Percentiles rank a stretch among this genome's conserved stretches.
Conservation (phyloP, 2,329 filamentous ascomycete genomes). For the Fusarium tupiense region DNA sequence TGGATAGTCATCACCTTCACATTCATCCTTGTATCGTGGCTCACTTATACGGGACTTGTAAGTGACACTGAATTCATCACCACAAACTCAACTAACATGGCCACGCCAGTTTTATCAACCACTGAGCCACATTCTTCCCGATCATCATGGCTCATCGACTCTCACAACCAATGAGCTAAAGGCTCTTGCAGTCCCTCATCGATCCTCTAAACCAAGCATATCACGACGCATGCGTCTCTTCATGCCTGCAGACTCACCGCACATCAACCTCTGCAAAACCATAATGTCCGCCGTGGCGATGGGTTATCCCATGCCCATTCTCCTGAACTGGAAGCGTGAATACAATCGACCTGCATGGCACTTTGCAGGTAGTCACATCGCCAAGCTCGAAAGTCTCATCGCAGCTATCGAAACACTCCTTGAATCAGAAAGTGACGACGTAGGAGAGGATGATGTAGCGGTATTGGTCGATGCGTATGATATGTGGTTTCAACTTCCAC, state of each 20-base stretch:
- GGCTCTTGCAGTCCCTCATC: conserved; percentile 9
- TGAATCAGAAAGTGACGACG: conserved; percentile 19
- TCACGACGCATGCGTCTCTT: conserved; percentile 48
- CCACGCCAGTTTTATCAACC: conserved; percentile 24
- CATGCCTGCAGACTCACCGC: conserved; percentile 51
- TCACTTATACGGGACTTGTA: not conserved
- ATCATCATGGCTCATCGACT: not conserved
- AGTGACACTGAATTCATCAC: not conserved
- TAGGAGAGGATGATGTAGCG: conserved; percentile 46
- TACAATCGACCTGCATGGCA: conserved; percentile 52
- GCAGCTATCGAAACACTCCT: conserved; percentile 46
- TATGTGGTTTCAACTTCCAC: conserved; percentile 53
- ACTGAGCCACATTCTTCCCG: not conserved
- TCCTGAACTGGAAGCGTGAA: conserved; percentile 52
- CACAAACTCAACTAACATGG: not conserved
- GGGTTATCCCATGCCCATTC: conserved; percentile 50
- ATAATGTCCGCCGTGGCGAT: conserved; percentile 51
- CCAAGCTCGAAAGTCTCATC: conserved; percentile 50
- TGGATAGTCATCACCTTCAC: not conserved
- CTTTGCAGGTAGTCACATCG: conserved; percentile 51
- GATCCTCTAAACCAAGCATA: not conserved
- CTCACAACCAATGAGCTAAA: conserved; percentile 23
- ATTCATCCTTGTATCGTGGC: conserved; percentile 22
- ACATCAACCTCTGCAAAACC: conserved; percentile 52
- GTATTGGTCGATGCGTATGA: conserved; percentile 53